phyloP scores from a whole-genome alignment of 2,329 filamentous ascomycete genomes.

The Diaporthe amygdali region DNA sequence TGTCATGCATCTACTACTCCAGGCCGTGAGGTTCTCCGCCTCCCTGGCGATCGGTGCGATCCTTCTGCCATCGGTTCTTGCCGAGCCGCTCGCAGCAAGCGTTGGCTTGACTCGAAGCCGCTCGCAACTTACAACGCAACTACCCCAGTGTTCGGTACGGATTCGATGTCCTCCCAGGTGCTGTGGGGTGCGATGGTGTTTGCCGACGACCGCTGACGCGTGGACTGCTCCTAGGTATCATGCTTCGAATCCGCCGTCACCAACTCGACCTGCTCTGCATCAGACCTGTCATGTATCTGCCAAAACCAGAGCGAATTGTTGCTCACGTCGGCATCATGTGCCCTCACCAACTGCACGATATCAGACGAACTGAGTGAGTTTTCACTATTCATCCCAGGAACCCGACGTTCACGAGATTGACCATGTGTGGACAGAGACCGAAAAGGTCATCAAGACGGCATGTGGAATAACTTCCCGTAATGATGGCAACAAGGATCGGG shows the following conservation, averaged over 20 bases:
- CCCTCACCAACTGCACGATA: background rate
- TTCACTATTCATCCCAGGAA: background rate
- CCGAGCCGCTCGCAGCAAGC: background rate
- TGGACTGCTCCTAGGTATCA: background rate
- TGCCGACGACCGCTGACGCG: background rate
- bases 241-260: conserved; percentile 17
- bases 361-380: conserved; percentile 18
- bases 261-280: conserved; percentile 9
- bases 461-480: conserved; percentile 22
- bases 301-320: background rate
- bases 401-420: background rate
- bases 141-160: conserved; percentile 22
- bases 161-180: background rate
- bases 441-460: conserved; percentile 21
- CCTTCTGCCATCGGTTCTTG: background rate
- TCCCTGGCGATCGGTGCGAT: conserved; percentile 16
- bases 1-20: conserved; percentile 13
- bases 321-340: background rate
- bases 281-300: conserved; percentile 22
- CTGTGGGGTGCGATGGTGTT: background rate
- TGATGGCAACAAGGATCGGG: conserved; percentile 20
- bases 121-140: background rate
- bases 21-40: conserved; percentile 6
- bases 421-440: conserved; percentile 7
- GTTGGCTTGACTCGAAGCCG: background rate